phyloP scores from a whole-genome alignment of 352 stramenopile species.

The Aphanomyces invadans region DNA sequence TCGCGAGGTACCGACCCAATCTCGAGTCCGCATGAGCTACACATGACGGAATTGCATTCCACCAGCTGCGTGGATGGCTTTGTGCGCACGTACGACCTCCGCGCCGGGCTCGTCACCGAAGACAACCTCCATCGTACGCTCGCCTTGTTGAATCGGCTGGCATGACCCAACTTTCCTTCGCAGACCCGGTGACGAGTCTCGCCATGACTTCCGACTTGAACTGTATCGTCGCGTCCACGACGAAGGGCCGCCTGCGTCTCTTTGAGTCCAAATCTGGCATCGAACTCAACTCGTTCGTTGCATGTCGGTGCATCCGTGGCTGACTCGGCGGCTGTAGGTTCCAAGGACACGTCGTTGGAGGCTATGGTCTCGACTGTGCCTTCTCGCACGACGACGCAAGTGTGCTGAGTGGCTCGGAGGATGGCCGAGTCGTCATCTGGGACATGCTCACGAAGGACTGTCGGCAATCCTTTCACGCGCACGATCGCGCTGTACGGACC shows the following conservation, averaged over 20 bases:
- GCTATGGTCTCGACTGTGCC: slow-evolving; percentile 60
- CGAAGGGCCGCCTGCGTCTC: slow-evolving; percentile 35
- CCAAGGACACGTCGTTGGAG: slow-evolving; percentile 47
- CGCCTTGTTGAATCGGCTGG: background rate
- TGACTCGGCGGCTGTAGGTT: slow-evolving; percentile 34
- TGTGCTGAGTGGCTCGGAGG: slow-evolving; percentile 67
- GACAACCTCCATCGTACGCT: slow-evolving; percentile 20
- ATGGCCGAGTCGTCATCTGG: slow-evolving; percentile 59
- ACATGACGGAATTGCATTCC: too few species aligned
- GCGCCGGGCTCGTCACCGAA: slow-evolving; percentile 36
- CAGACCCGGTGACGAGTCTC: slow-evolving; percentile 72
- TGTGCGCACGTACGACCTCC: slow-evolving; percentile 79
- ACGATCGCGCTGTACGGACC: slow-evolving; percentile 54
- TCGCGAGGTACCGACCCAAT: slow-evolving; percentile 45
- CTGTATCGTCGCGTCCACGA: slow-evolving; percentile 52
- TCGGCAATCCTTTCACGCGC: slow-evolving; percentile 39
- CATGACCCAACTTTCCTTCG: background rate
- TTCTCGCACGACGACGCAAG: slow-evolving; percentile 61
- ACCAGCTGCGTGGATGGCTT: slow-evolving; percentile 71
- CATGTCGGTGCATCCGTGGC: background rate
- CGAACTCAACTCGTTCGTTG: slow-evolving; percentile 58
- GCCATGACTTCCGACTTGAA: slow-evolving; percentile 61
- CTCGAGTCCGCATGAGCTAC: too few species aligned
- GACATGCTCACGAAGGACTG: slow-evolving; percentile 29
- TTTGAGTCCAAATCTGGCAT: slow-evolving; percentile 57